phyloP scores from a whole-genome alignment of 2,329 filamentous ascomycete species.

The Orbilia oligospora region DNA sequence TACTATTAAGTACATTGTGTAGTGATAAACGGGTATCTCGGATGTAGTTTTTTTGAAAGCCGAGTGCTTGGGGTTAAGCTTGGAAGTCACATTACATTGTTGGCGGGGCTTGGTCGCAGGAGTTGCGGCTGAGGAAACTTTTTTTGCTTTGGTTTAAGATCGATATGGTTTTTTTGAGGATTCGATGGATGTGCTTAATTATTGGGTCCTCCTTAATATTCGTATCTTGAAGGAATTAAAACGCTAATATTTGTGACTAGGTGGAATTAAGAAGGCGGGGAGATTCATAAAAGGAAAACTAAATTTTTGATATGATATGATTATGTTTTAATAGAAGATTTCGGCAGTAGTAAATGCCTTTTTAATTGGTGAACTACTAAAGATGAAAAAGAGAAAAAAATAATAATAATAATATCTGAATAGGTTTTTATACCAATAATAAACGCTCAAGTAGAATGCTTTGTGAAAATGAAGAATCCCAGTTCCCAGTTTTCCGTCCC shows the following conservation, averaged over 20 bases:
- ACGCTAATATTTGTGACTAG: neutral
- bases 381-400: neutral
- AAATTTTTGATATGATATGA: slow-evolving; percentile 28
- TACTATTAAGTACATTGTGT: neutral
- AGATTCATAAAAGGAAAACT: neutral
- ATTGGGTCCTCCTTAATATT: too few relatives aligned
- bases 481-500: slow-evolving; percentile 24
- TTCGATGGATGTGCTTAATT: too few relatives aligned
- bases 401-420: slow-evolving; percentile 10
- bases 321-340: too few relatives aligned
- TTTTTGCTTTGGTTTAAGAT: neutral
- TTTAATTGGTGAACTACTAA: neutral
- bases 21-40: slow-evolving; percentile 15
- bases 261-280: neutral
- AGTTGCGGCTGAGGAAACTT: slow-evolving; percentile 6
- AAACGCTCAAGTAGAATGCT: slow-evolving; percentile 17
- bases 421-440: slow-evolving; percentile 11
- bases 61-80: neutral
- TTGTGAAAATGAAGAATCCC: slow-evolving; percentile 23
- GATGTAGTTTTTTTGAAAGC: neutral
- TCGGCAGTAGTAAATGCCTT: too few relatives aligned
- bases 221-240: neutral
- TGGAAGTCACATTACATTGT: neutral
- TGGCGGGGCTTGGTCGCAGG: slow-evolving; percentile 16
- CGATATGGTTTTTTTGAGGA: neutral